Evolutionary conservation across 331 rosid genomes (phyloP).

Genomic region (Quercus tomentella): DNA sequence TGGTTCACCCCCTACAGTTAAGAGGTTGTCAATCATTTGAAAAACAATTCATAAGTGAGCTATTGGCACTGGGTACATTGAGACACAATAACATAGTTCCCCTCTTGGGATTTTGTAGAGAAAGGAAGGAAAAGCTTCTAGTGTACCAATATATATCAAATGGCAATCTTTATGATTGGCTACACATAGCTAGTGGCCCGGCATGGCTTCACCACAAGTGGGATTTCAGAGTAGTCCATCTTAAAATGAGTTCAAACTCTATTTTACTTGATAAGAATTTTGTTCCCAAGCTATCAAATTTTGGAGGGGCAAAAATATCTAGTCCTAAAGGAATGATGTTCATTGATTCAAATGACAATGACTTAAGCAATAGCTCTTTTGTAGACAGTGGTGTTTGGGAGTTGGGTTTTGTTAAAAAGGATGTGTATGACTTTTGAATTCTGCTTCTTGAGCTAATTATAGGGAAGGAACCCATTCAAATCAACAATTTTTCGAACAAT

Average conservation of each 20-base stretch:
- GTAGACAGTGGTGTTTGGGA: no score
- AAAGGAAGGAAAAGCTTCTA: slow-evolving; percentile 22
- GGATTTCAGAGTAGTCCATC: slow-evolving; percentile 5
- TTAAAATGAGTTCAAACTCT: slow-evolving; percentile 16
- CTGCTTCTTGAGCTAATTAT: slow-evolving; percentile 28
- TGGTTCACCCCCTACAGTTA: slow-evolving; percentile 27
- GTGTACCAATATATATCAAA: slow-evolving; percentile 39
- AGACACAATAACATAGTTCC: slow-evolving; percentile 27
- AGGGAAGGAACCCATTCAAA: slow-evolving; percentile 8
- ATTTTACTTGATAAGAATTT: slow-evolving; percentile 23
- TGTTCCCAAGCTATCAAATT: slow-evolving; percentile 22
- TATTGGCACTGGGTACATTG: slow-evolving; percentile 18
- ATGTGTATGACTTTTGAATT: slow-evolving; percentile 26
- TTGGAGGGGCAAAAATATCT: slow-evolving; percentile 19
- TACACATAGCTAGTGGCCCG: slow-evolving; percentile 24
- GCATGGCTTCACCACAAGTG: slow-evolving; percentile 26
- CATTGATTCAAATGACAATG: no score
- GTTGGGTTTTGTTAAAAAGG: slow-evolving; percentile 9
- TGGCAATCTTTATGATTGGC: slow-evolving; percentile 32
- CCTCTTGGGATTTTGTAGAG: slow-evolving; percentile 31
- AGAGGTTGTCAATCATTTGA: slow-evolving; percentile 20
- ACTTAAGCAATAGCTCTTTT: no score
- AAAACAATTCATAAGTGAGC: slow-evolving; percentile 26
- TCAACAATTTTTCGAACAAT: no score
- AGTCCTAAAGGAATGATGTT: neutral